These are phyloP conservation scores for Pholiota adiposa DNA, from an alignment of 1,284 basidiomycete species.

Conservation along the genomic window DNA sequence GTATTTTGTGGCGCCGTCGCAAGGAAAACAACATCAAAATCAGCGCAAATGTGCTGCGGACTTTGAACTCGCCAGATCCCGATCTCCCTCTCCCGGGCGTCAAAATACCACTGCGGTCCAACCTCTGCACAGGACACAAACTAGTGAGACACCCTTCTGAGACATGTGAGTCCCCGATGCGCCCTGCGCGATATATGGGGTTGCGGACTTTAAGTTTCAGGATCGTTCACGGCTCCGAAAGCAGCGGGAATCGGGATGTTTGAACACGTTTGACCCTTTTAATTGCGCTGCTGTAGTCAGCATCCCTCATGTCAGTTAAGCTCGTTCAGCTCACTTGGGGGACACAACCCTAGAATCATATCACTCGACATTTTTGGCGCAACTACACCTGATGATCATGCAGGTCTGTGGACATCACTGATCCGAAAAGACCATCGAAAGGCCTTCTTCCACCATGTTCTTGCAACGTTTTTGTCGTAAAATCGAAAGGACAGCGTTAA, in stretches of 20 bases:
- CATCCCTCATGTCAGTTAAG: slow-evolving; percentile 25
- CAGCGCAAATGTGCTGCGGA: slow-evolving; percentile 23
- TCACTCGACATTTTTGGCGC: background rate
- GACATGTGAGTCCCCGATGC: slow-evolving; percentile 7
- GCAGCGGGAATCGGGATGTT: slow-evolving; percentile 25
- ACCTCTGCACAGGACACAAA: slow-evolving; percentile 1
- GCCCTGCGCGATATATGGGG: slow-evolving; percentile 12
- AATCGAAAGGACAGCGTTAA: background rate
- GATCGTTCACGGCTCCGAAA: slow-evolving; percentile 29
- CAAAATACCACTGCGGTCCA: slow-evolving; percentile 7
- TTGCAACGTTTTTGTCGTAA: background rate
- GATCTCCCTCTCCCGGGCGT: slow-evolving; percentile 15
- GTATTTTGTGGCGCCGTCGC: slow-evolving; percentile 32
- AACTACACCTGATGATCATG: background rate
- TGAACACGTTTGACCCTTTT: slow-evolving; percentile 9
- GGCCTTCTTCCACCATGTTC: background rate
- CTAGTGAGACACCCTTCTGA: background rate
- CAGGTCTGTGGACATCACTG: background rate
- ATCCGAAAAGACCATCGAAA: slow-evolving; percentile 1
- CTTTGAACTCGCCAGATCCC: slow-evolving; percentile 13
- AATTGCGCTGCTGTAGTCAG: slow-evolving; percentile 18
- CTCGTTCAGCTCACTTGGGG: background rate
- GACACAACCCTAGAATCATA: slow-evolving; percentile 2
- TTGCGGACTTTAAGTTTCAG: slow-evolving; percentile 11
- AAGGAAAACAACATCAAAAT: slow-evolving; percentile 24